Conservation (phyloP, 2,329 filamentous ascomycete species). For the Periconia sp. region DNA sequence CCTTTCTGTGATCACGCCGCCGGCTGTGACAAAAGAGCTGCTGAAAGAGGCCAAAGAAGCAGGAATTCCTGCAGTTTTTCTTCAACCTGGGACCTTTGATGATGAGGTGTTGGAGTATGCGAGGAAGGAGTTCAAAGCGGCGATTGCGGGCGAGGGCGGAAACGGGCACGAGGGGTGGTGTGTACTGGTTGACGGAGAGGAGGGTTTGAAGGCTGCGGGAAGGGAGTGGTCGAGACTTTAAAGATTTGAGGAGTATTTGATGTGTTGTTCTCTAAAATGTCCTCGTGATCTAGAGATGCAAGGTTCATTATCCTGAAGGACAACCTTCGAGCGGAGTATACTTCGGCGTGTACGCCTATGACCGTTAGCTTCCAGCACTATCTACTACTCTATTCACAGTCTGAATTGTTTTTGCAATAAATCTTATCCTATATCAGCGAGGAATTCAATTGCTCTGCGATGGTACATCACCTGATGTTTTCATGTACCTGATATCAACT, state of each 20-base stretch:
- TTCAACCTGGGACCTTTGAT: constrained; percentile 90
- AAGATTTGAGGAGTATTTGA: neutral
- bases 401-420: too few relatives aligned
- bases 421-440: too few relatives aligned
- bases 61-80: constrained; percentile 62
- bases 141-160: constrained; percentile 56
- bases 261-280: neutral
- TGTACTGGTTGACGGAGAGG: constrained; percentile 45
- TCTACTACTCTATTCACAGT: too few relatives aligned
- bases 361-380: neutral
- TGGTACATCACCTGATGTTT: too few relatives aligned
- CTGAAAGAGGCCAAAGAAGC: constrained; percentile 73
- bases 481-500: too few relatives aligned
- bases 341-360: neutral
- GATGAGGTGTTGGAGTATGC: constrained; percentile 73
- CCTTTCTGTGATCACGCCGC: constrained; percentile 86
- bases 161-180: constrained; percentile 43
- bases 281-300: neutral
- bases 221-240: constrained; percentile 38
- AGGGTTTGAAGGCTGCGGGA: constrained; percentile 36
- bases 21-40: constrained; percentile 71
- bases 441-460: too few relatives aligned
- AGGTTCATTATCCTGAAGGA: neutral
- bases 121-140: constrained; percentile 67
- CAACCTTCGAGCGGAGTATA: neutral